Evolutionary conservation across 371 early-diverging fungal genomes (phyloP).

Genomic region (Mucor lusitanicus): DNA sequence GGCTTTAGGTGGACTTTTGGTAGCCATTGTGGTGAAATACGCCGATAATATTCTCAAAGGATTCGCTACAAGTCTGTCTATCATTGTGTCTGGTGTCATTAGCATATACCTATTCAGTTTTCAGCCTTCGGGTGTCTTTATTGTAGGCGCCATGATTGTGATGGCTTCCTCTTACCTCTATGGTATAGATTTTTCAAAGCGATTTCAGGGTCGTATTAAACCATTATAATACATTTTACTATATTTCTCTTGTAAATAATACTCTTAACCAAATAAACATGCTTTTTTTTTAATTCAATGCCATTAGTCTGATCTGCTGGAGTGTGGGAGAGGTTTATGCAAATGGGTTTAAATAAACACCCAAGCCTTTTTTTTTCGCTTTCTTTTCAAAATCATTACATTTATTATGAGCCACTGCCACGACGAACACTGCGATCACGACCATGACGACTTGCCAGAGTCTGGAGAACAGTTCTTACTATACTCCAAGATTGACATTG

Average conservation of each 20-base stretch:
- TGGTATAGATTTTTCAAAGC: conserved; percentile 37
- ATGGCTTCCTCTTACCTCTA: conserved; percentile 66
- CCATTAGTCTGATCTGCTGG: background rate
- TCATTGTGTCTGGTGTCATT: conserved; percentile 77
- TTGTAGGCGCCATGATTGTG: conserved; percentile 69
- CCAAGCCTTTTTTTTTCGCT: background rate
- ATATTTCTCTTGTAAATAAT: background rate
- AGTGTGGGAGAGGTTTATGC: background rate
- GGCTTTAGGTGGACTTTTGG: conserved; percentile 84
- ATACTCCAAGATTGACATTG: conserved; percentile 79
- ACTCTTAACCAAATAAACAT: background rate
- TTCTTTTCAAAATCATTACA: background rate
- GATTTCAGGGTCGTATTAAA: conserved; percentile 20
- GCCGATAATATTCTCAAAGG: conserved; percentile 92
- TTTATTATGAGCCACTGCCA: conserved; percentile 30
- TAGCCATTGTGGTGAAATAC: conserved; percentile 86
- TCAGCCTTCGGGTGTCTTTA: conserved; percentile 65
- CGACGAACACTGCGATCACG: conserved; percentile 74
- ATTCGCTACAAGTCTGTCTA: conserved; percentile 87
- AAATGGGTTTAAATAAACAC: background rate
- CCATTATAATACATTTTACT: conserved; percentile 22
- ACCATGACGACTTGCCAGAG: conserved; percentile 70
- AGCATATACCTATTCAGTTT: conserved; percentile 79
- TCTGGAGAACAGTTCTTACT: conserved; percentile 78
- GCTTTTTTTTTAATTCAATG: background rate